Evolutionary conservation across 371 early-diverging fungal genomes (phyloP).

Genomic region (Mortierella sp.): DNA sequence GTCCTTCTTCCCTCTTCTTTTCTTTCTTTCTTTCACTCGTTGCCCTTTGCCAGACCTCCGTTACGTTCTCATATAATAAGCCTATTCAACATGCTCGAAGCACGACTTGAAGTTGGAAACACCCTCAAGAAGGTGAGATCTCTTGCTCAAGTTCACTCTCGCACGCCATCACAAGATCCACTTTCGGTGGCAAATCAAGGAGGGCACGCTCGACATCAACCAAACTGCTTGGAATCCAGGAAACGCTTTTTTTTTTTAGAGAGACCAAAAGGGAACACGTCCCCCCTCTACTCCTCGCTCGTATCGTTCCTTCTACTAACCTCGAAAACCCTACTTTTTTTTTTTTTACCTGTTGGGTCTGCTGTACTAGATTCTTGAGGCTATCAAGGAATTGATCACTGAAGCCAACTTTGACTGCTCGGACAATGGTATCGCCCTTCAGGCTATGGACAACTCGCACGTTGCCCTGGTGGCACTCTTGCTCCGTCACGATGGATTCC

Average conservation of each 20-base stretch:
- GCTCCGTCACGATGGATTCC: slow-evolving; percentile 90
- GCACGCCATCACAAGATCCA: not conserved
- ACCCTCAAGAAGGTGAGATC: slow-evolving; percentile 77
- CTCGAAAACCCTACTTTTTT: no score
- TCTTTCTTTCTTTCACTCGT: not conserved
- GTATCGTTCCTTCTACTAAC: no score
- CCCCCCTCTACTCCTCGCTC: no score
- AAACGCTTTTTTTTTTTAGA: no score
- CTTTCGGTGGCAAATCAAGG: slow-evolving; percentile 1
- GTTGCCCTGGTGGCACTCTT: slow-evolving; percentile 94
- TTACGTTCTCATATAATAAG: slow-evolving; percentile 1
- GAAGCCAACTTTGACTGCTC: slow-evolving; percentile 99
- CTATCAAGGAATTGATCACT: slow-evolving; percentile 96
- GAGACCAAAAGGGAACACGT: no score
- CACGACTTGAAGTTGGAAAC: slow-evolving; percentile 79
- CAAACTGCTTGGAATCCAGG: no score
- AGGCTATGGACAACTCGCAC: slow-evolving; percentile 99
- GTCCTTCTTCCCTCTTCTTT: not conserved
- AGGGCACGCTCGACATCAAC: not conserved
- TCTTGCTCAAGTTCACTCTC: not conserved
- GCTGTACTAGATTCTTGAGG: slow-evolving; percentile 84
- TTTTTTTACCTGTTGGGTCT: no score
- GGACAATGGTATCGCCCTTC: slow-evolving; percentile 95
- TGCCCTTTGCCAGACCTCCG: not conserved
- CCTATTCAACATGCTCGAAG: slow-evolving; percentile 77